Evolutionary conservation across 371 early-diverging fungal genomes (phyloP).

Genomic region (Syncephalastrum contaminatum): DNA sequence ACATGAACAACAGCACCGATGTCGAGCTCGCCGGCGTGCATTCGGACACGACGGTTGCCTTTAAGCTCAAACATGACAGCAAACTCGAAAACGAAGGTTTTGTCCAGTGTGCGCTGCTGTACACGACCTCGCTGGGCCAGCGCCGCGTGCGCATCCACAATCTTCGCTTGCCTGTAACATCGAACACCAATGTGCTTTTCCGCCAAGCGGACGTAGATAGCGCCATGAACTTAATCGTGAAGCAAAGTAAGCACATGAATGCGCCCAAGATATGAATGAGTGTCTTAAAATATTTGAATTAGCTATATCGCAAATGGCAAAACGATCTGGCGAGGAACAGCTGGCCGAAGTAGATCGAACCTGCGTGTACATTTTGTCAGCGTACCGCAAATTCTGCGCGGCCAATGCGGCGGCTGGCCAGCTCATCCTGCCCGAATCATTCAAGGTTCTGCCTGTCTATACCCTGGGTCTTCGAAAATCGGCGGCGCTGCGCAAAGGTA

Average conservation of each 20-base stretch:
- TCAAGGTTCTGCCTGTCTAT: conserved; percentile 93
- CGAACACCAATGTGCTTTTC: conserved; percentile 80
- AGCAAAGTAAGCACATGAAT: conserved; percentile 50
- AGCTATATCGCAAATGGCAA: conserved; percentile 3
- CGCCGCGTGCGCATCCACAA: conserved; percentile 94
- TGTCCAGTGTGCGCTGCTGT: conserved; percentile 90
- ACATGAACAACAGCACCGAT: conserved; percentile 89
- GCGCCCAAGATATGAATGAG: too few species aligned
- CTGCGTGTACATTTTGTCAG: conserved; percentile 85
- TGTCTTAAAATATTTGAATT: conserved; percentile 60
- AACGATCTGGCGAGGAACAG: background rate
- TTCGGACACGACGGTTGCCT: conserved; percentile 76
- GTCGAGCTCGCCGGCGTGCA: conserved; percentile 89
- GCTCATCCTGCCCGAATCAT: conserved; percentile 94
- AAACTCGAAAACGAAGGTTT: conserved; percentile 83
- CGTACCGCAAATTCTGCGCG: conserved; percentile 93
- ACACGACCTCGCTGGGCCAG: conserved; percentile 86
- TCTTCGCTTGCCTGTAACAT: conserved; percentile 76
- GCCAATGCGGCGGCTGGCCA: conserved; percentile 87
- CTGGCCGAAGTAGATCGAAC: conserved; percentile 14
- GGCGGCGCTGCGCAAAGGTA: conserved; percentile 70
- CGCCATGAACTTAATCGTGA: conserved; percentile 80
- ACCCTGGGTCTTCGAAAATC: conserved; percentile 67
- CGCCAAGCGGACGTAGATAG: conserved; percentile 91
- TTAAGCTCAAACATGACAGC: conserved; percentile 83